These are phyloP conservation scores for Byssoonygena ceratinophila DNA, from an alignment of 2,329 filamentous ascomycete genomes.

Conservation along the genomic window DNA sequence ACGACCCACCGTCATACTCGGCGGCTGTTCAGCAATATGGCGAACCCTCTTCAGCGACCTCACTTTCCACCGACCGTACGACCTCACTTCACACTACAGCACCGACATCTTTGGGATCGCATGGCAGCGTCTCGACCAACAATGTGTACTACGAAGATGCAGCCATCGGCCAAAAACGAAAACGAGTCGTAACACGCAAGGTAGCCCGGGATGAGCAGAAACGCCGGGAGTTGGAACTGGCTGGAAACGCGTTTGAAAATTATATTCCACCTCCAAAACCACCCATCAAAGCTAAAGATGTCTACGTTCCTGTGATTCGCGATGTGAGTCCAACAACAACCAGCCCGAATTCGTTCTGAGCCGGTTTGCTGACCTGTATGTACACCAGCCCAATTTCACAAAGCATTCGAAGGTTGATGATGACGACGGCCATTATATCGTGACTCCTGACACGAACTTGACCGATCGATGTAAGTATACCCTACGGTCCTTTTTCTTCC, in stretches of 20 bases:
- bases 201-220: conserved; percentile 75
- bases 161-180: conserved; percentile 74
- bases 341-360: neutral
- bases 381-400: conserved; percentile 35
- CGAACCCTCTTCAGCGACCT: conserved; percentile 56
- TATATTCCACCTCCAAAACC: conserved; percentile 83
- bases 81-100: conserved; percentile 79
- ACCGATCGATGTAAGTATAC: conserved; percentile 86
- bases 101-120: conserved; percentile 70
- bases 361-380: conserved; percentile 2
- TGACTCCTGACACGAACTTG: conserved; percentile 72
- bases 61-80: conserved; percentile 71
- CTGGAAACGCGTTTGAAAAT: conserved; percentile 60
- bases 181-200: conserved; percentile 64
- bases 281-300: conserved; percentile 78
- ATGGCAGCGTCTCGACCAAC: conserved; percentile 43
- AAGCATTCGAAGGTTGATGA: conserved; percentile 73
- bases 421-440: conserved; percentile 93
- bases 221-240: conserved; percentile 59
- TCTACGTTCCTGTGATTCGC: conserved; percentile 50
- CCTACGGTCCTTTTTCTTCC: too few relatives aligned
- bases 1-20: conserved; percentile 60
- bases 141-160: conserved; percentile 57
- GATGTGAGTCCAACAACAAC: conserved; percentile 41
- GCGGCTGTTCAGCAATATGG: conserved; percentile 62